Evolutionary conservation across 257 asterid species (phyloP), one percentile per base, ranked within the genome.

Genomic region (Agastache rugosa): DNA sequence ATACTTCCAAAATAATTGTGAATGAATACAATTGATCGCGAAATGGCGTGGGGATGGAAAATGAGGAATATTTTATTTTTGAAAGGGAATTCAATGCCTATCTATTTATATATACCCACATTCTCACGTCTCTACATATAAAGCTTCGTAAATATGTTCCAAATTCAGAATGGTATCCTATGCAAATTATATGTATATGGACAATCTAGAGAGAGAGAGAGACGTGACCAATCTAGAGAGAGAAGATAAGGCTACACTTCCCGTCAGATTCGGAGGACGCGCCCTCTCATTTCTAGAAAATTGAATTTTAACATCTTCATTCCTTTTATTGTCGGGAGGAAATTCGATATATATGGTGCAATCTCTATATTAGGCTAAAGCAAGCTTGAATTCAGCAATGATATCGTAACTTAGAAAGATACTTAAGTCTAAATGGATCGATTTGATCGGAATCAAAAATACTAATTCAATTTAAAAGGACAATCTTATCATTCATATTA

Each of bases 191-290:
- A 16, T 58, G 77, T 67, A 51, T 62, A 17, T 63, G 48, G 29
- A 37, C 27, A 63, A 44, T 72, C 19, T 11, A 56, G 64, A 45
- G 74, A 31, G 72, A 77, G 17, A 54, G 23, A 58, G 41, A 25
- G 78, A 71, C 58, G 39, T 25, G 76, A 70, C 23, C 20, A 56
- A 50, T 35, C 16, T 31, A 10, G 72, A 67, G 60, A 65, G 78
- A 66, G 78, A 23, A 72, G 78, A 73, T 60, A 75, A 61, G 44
- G 35, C 56, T 35, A 70, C 77, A 70, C 77, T 20, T 64, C 80
- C 83, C 83, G 74, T 75, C 47, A 54, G 55, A 75, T 55, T 54
- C 77, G 80, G 77, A 70, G 51, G 83, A 53, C 25, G 44, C 34
- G 27, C 29, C 70, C 25, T 15, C 16, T 45, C 3, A 23, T 3